Conservation (phyloP, 2,329 filamentous ascomycete species). For the Exophiala calicioides region DNA sequence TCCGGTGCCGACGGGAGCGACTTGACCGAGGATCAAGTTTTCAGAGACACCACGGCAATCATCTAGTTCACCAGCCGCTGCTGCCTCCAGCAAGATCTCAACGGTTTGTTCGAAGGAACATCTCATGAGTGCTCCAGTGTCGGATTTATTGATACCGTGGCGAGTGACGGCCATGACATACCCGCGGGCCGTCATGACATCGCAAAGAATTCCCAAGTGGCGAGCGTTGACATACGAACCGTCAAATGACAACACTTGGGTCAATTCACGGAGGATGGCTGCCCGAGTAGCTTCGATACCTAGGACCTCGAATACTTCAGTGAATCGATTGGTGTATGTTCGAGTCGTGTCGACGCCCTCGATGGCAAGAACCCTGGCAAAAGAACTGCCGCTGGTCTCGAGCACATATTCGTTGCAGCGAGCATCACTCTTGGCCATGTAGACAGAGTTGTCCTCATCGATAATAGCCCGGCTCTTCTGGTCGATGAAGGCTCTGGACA, state of each 20-base stretch:
- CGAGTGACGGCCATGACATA: conserved; percentile 94
- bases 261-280: conserved; percentile 83
- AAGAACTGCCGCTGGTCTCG: conserved; percentile 86
- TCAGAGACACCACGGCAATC: conserved; percentile 98
- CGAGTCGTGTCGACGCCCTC: conserved; percentile 83
- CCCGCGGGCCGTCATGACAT: conserved; percentile 96
- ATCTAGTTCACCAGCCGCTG: conserved; percentile 90
- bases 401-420: conserved; percentile 91
- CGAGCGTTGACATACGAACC: conserved; percentile 99
- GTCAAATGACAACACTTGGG: conserved; percentile 92
- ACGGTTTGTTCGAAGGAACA: conserved; percentile 99
- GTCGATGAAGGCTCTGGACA: conserved; percentile 92
- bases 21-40: conserved; percentile 96
- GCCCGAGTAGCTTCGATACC: conserved; percentile 93
- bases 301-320: conserved; percentile 90
- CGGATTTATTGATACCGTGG: conserved; percentile 96
- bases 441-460: conserved; percentile 68
- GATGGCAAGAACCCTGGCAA: conserved; percentile 80
- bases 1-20: conserved; percentile 95
- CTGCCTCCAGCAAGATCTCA: conserved; percentile 94
- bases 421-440: conserved; percentile 71
- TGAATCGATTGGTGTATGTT: conserved; percentile 93
- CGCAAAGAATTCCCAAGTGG: conserved; percentile 89
- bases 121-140: conserved; percentile 97
- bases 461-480: conserved; percentile 70